These are phyloP conservation scores for Abrus pulchellus DNA, from an alignment of 306 rosid species.

Conservation along the genomic window DNA sequence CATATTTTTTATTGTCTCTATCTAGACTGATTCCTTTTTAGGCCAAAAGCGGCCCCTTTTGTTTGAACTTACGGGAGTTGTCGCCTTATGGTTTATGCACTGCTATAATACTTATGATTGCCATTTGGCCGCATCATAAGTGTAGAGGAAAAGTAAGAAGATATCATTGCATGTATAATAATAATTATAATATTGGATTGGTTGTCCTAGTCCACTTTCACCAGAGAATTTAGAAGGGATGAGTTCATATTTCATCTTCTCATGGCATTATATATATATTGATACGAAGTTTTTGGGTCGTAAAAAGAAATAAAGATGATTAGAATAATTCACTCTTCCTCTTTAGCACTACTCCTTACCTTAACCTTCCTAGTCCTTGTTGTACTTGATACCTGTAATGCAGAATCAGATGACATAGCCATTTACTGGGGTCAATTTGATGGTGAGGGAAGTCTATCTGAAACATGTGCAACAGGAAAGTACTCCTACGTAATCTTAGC, in stretches of 20 bases:
- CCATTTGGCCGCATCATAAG: background rate
- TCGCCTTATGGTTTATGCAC: background rate
- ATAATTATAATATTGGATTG: too few species aligned
- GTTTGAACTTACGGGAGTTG: background rate
- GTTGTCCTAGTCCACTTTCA: too few species aligned
- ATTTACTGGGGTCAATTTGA: conserved; percentile 69
- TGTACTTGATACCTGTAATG: conserved; percentile 34
- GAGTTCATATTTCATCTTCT: background rate
- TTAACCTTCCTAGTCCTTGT: conserved; percentile 28
- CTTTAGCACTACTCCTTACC: conserved; percentile 22
- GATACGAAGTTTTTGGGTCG: background rate
- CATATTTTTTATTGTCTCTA: background rate
- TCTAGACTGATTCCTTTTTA: background rate
- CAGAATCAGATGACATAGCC: conserved; percentile 47
- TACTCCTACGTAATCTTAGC: conserved; percentile 59
- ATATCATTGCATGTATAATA: too few species aligned
- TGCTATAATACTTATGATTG: background rate
- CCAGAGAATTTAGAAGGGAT: too few species aligned
- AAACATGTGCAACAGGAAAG: conserved; percentile 62
- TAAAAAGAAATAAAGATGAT: conserved; percentile 45
- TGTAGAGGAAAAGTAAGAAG: too few species aligned
- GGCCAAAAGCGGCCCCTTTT: background rate
- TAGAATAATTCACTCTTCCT: conserved; percentile 20
- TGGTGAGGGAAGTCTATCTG: conserved; percentile 55
- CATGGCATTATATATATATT: background rate